Evolutionary conservation across 306 rosid genomes (phyloP), one percentile per base, ranked within the genome.

Genomic region (Trifolium dubium): DNA sequence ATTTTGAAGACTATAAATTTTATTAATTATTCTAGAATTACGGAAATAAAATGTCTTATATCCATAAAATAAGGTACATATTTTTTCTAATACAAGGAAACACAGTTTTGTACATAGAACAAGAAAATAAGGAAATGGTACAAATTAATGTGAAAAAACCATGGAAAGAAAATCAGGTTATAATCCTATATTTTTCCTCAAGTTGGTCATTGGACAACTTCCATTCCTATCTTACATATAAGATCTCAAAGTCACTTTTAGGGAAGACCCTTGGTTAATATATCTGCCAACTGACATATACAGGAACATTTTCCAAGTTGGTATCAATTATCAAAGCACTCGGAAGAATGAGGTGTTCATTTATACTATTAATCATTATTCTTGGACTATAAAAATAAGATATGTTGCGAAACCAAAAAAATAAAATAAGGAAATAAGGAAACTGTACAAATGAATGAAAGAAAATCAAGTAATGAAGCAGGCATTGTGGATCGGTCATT

Each of bases 81-180:
- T 23, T 23, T 23, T 23, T 23, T 23, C 23, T 23, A 23, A 23
- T 23, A 23, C 1, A 23, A 14, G 19, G 67, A 15, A 15, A 63
- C 35, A 63, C 68, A 4, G 34, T 39, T 62, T 19, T 55, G 47
- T 62, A 35, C 47, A 62, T 13, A 17, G 5, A 63, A 64, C 46
- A 19, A 17, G 34, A 51, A 64, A 39, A 64, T 61, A 18, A 64
- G 17, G 51, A 64, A 64, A 64, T 3, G 0, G 34, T 64, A 17
- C 69, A 39, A 40, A 62, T 62, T 62, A 62, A 15, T 55, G 61
- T 19, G 61, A 4, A n/a, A 55, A 55, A 55, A 55, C 32, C 61
- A 19, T 23, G 67, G 3, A 35, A 62, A 63, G 40, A 31, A 37
- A 63, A 37, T 63, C 30, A 37, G 8, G 46, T 63, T 35, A 37